Evolutionary conservation across 1,284 basidiomycete genomes (phyloP), one percentile per base, ranked within the genome.

Genomic region (Melampsora larici-populina): DNA sequence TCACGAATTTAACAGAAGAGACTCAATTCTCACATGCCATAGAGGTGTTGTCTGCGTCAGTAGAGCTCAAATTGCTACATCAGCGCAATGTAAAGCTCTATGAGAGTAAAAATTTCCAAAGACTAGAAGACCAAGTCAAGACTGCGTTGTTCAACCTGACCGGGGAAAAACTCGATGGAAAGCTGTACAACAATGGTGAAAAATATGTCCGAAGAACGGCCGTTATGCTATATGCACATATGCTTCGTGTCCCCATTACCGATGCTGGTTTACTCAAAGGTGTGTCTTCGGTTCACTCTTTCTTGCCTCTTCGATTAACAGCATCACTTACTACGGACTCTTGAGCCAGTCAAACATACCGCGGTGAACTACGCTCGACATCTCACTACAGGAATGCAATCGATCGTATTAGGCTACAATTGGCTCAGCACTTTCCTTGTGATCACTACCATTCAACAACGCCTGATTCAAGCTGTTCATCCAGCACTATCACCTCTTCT

Each of bases 341-440:
- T 55, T 73, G 31, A 77, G 7, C 80, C 79, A 82, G 82, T 81
- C 60, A 81, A 81, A 78, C 81, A 81, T 68, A 60, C 73, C 4
- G 81, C 80, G 15, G 79, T 82, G 40, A 72, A 81, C 60, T 79
- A 80, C 73, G 81, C 82, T 2, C 80, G 81, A n/a, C 79, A 80
- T 82, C 87, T 73, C 82, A 94, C 51, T 86, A 94, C 21, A 86
- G 92, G 93, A 0, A 86, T 98, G 66, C 87, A 94, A 78, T 91
- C 90, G 81, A 93, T 98, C 81, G 87, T 91, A 0, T 87, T 92
- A 29, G 88, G 94, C 0, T 92, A 94, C 82, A 94, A 90, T 83
- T 99, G 95, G 94, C 89, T 98, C n/a, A 83, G 88, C 15, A 90
- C 93, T 0, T 90, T 93, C 0, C 86, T 94, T 43, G 86, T 88